These are phyloP conservation scores for Beta lomatogona DNA, from an alignment of 179 eudicot species.

Conservation along the genomic window DNA sequence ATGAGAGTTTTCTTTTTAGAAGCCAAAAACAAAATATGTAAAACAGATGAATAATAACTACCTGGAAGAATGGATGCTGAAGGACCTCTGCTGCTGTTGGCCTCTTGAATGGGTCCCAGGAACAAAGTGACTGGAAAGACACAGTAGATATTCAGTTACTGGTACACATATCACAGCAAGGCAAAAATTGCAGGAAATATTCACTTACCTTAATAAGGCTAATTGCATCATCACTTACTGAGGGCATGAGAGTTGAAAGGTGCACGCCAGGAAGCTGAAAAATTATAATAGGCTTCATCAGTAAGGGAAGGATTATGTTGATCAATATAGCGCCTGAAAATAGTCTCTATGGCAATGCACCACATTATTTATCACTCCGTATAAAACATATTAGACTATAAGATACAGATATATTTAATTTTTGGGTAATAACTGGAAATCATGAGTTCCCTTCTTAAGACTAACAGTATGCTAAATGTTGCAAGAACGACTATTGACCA, in stretches of 20 bases:
- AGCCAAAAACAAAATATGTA: not conserved
- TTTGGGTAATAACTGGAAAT: too few relatives aligned
- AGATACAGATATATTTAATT: too few relatives aligned
- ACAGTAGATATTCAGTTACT: constrained; percentile 16
- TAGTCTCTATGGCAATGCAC: not conserved
- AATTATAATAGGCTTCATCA: not conserved
- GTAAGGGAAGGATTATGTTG: not conserved
- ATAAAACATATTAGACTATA: not conserved
- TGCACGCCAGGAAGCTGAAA: constrained; percentile 67
- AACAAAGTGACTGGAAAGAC: constrained; percentile 63
- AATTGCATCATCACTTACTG: constrained; percentile 80
- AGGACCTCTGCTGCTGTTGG: constrained; percentile 91
- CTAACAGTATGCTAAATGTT: not conserved
- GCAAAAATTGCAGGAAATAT: not conserved
- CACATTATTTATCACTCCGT: not conserved
- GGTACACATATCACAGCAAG: not conserved
- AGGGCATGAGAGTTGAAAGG: constrained; percentile 68
- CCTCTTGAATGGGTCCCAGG: constrained; percentile 95
- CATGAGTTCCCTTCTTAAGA: not conserved
- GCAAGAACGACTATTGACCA: not conserved
- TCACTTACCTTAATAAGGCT: constrained; percentile 66
- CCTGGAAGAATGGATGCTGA: constrained; percentile 95
- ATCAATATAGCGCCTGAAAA: not conserved
- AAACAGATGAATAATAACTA: not conserved
- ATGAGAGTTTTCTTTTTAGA: not conserved